Conservation (phyloP, 345 rosid species). For the Acer campestre region DNA sequence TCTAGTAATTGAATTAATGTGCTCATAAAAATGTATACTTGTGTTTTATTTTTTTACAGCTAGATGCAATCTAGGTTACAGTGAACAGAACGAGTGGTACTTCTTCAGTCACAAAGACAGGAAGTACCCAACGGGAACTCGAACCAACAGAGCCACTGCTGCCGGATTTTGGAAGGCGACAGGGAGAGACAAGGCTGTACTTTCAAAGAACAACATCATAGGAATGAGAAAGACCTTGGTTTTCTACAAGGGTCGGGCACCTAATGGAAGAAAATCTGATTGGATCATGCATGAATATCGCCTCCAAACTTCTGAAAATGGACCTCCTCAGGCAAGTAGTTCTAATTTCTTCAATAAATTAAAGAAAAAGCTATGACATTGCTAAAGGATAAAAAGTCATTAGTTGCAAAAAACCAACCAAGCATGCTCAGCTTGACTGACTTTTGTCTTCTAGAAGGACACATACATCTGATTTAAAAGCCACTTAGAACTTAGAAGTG, state of each 20-base stretch:
- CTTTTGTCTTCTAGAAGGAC: conserved; percentile 16
- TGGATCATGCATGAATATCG: conserved; percentile 99
- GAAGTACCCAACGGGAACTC: conserved; percentile 92
- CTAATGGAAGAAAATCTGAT: conserved; percentile 84
- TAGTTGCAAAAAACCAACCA: conserved; percentile 5
- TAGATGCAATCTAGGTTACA: conserved; percentile 78
- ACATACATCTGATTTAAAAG: conserved; percentile 12
- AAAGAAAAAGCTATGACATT: no score
- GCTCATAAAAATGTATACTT: background rate
- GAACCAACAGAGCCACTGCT: conserved; percentile 88
- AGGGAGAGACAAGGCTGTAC: conserved; percentile 88
- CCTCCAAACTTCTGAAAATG: conserved; percentile 70
- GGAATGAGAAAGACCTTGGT: conserved; percentile 98
- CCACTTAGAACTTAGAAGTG: background rate
- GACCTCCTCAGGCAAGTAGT: conserved; percentile 65
- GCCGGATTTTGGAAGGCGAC: conserved; percentile 99
- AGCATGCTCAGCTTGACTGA: conserved; percentile 29
- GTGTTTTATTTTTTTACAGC: conserved; percentile 40
- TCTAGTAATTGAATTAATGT: background rate
- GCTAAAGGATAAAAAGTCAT: background rate
- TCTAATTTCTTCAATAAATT: background rate
- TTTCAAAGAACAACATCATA: conserved; percentile 70
- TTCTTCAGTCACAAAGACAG: conserved; percentile 97
- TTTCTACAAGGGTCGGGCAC: conserved; percentile 90
- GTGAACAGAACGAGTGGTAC: conserved; percentile 90